These are phyloP conservation scores for Trichosanthes cucumerina DNA, from an alignment of 306 rosid genomes.

Conservation along the genomic window DNA sequence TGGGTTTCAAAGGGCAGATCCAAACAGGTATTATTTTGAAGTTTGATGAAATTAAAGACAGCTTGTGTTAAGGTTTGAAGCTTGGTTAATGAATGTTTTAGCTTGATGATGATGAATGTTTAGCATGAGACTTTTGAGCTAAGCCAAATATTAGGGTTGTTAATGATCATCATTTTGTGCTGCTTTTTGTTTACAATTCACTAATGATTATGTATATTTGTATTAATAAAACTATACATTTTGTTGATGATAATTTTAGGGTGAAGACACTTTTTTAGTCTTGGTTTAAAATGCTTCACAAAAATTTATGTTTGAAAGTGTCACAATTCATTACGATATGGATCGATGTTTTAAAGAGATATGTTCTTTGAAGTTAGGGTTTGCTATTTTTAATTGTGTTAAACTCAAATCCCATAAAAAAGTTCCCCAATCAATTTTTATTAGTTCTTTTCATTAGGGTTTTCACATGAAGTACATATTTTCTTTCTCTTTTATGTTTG, in stretches of 20 bases:
- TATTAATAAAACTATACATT: not conserved
- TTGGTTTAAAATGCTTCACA: not conserved
- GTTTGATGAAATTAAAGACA: not conserved
- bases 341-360: not conserved
- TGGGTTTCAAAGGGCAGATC: not conserved
- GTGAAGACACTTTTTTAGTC: not conserved
- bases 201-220: not conserved
- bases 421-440: not conserved
- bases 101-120: not conserved
- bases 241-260: not conserved
- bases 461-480: not conserved
- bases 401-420: not conserved
- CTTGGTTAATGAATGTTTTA: not conserved
- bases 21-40: not conserved
- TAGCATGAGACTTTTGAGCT: not conserved
- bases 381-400: not conserved
- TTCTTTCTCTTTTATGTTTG: not conserved
- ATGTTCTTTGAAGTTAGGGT: not conserved
- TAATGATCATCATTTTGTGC: not conserved
- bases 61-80: not conserved
- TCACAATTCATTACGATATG: not conserved
- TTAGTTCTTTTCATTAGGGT: not conserved
- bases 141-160: slow-evolving; percentile 4
- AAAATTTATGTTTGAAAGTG: not conserved
- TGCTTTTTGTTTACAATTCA: not conserved